Base-by-base conservation (phyloP, 495 filamentous ascomycete genomes). In the Penicillium mononematosum region DNA sequence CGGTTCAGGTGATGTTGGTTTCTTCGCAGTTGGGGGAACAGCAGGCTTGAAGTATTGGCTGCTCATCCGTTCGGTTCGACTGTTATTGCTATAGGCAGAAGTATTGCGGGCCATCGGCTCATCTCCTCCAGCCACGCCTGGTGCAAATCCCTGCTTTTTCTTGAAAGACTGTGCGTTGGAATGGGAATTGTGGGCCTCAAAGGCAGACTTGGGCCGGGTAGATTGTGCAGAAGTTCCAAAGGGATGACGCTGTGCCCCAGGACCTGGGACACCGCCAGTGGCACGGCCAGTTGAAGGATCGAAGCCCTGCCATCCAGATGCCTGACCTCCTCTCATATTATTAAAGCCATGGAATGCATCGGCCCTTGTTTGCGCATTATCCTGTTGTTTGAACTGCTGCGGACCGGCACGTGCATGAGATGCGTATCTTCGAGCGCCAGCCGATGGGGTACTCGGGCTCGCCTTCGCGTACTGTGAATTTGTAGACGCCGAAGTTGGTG, bases 301-400 rank as follows among this genome's bases (percentile, higher is more conserved):
- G 54, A 77, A 79, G 9, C 63, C 59, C 11, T 70, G 66, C 75
- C 75, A 79, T 12, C 70, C 70, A 32, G 59, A 49, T 45, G 58
- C 53, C 44, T 56, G 59, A 41, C 64, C 61, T 22, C 71, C 75
- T 63, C 80, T 82, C 85, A 92, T 88, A n/a, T 82, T 80, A 60
- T 88, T 80, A 77, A 88, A 94, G 3, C 86, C 88, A 39, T 82
- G 75, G 68, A 81, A 84, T 17, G 81, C 80, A 62, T 86, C 81
- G 5, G 77, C 76, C 51, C 83, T 73, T 16, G 80, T 79, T 17
- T 85, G 72, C n/a, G 75, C 68, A 39, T 81, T 78, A 39, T 84
- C 77, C 34, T 80, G 81, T 47, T 70, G 52, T 58, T 78, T 70
- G 39, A 70, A 75, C 58, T 72, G 70, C 41, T 70, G 70, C 2